A percentile compares a stretch with the other conserved stretches of the same genome.
Conservation (phyloP, 2,329 filamentous ascomycete genomes). For the Zasmidium citrigriseum region DNA sequence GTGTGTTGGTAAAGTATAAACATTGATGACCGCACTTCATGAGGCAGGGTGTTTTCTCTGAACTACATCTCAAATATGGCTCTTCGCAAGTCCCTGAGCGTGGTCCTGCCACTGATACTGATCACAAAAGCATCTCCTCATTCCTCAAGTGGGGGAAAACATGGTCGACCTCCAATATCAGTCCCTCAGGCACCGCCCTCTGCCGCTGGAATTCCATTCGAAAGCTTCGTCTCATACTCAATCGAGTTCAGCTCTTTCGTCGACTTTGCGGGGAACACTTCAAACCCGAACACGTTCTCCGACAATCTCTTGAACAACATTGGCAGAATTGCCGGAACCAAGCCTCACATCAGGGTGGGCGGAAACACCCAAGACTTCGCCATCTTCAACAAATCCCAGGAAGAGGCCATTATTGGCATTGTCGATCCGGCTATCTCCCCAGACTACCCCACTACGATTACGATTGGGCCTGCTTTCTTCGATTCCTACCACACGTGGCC, state of each 20-base stretch:
- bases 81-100: neutral
- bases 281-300: conserved; percentile 60
- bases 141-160: neutral
- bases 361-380: conserved; percentile 70
- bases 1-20: neutral
- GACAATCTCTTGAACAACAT: conserved; percentile 62
- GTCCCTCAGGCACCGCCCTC: conserved; percentile 47
- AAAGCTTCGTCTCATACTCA: conserved; percentile 54
- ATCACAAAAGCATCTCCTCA: neutral
- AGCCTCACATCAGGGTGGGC: conserved; percentile 63
- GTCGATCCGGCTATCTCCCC: conserved; percentile 51
- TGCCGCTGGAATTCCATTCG: conserved; percentile 34
- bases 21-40: neutral
- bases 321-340: conserved; percentile 54
- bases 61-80: neutral
- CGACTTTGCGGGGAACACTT: conserved; percentile 57
- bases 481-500: conserved; percentile 63
- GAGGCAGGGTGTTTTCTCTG: neutral
- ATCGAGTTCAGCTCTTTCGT: conserved; percentile 56
- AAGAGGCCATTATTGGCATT: conserved; percentile 55
- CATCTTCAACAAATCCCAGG: conserved; percentile 57
- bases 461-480: conserved; percentile 63
- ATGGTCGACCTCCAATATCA: neutral
- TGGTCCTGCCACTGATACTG: neutral
- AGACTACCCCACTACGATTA: conserved; percentile 63